Evolutionary conservation across 1,284 basidiomycete genomes (phyloP), one percentile per base, ranked within the genome.

Genomic region (Apiotrichum siamense): DNA sequence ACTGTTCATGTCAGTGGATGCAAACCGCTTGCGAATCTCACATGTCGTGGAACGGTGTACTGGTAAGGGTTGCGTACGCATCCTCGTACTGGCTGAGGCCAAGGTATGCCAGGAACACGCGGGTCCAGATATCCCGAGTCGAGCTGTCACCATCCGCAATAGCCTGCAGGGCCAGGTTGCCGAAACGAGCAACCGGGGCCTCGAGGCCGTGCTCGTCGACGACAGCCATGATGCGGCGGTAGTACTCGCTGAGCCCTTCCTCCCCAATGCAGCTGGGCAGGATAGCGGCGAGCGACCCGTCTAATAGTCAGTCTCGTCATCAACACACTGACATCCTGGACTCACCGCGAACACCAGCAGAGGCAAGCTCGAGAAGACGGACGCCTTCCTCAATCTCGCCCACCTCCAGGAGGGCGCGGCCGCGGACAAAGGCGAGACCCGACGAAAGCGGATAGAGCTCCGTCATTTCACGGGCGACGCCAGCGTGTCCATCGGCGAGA

Each of bases 51-150:
- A 83, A 83, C 7, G 89, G 88, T 6, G 81, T 80, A 31, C 81
- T 77, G 62, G 88, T 81, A 61, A 94, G 75, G 7, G 83, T 78
- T 43, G 82, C 79, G 75, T 94, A 94, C 0, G 92, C 91, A 62
- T 90, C 84, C 62, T 92, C 87, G 72, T 85, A 94, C 56, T 81
- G 75, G 5, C 80, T 81, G 35, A 88, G 75, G 46, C 86, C 83
- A 18, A 82, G 82, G 54, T 85, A 81, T 25, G 86, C 86, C 65
- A 83, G 81, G 71, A 87, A 87, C n/a, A 92, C 77, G 52, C 77
- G 83, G 51, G 79, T 79, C 88, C 89, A 93, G 39, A 94, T 71
- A 21, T 82, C 78, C 31, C 80, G 75, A 3, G 81, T 81, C 57
- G 85, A 80, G 20, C 74, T 70, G 24, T 76, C 78, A n/a, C 46